Conservation (phyloP, 148 eudicot species). For the Silene conica region DNA sequence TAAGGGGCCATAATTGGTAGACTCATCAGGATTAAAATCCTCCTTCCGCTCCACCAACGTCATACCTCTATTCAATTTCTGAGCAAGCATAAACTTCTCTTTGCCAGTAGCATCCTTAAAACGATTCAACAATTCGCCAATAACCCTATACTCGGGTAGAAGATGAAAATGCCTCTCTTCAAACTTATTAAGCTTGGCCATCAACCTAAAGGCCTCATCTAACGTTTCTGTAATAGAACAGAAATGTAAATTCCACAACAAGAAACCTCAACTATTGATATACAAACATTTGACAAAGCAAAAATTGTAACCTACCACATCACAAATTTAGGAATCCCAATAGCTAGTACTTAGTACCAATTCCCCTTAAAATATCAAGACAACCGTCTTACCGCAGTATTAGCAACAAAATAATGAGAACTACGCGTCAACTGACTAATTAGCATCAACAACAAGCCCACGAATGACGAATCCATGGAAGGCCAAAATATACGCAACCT, state of each 20-base stretch:
- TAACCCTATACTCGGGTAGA: conserved; percentile 75
- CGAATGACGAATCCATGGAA: too few relatives aligned
- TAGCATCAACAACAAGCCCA: too few relatives aligned
- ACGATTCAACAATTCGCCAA: conserved; percentile 77
- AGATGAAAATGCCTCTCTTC: conserved; percentile 65
- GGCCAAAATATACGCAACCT: too few relatives aligned
- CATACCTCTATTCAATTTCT: conserved; percentile 81
- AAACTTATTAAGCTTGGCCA: conserved; percentile 67
- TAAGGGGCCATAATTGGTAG: conserved; percentile 73
- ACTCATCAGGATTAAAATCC: conserved; percentile 69
- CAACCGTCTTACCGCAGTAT: neutral
- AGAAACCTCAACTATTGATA: neutral
- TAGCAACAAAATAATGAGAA: too few relatives aligned
- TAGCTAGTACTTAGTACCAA: neutral
- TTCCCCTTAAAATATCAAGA: neutral
- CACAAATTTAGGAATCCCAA: neutral
- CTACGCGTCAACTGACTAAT: too few relatives aligned
- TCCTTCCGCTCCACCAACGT: conserved; percentile 72
- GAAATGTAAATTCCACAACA: conserved; percentile 13
- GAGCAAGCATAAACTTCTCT: conserved; percentile 83
- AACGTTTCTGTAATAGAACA: conserved; percentile 45
- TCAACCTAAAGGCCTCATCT: conserved; percentile 61
- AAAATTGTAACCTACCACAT: neutral
- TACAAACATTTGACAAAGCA: neutral
- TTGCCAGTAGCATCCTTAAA: conserved; percentile 75